Conservation (phyloP, 1,139 yeast species). For the Candida glucosophila region DNA sequence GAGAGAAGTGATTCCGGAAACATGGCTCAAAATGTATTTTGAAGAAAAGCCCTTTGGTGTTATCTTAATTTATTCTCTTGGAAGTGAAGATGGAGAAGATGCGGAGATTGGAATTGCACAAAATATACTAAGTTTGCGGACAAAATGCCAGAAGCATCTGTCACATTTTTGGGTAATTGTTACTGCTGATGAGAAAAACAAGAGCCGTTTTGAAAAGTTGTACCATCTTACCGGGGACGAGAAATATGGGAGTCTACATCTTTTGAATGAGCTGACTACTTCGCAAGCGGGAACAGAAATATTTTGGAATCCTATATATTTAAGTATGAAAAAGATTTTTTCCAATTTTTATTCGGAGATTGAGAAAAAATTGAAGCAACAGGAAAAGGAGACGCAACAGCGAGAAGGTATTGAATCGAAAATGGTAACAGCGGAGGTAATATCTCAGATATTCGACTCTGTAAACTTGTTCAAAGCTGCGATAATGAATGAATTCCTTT, state of each 20-base stretch:
- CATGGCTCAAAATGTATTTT: constrained; percentile 31
- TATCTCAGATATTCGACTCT: no score
- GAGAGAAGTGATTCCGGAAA: constrained; percentile 28
- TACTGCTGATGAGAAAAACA: no score
- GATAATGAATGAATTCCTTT: constrained; percentile 23
- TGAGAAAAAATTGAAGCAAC: constrained; percentile 24
- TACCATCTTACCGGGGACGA: constrained; percentile 24
- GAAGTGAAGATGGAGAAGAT: no score
- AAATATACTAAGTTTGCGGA: constrained; percentile 12
- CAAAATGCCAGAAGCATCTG: constrained; percentile 9
- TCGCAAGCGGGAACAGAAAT: constrained; percentile 22
- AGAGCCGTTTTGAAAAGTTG: constrained; percentile 16
- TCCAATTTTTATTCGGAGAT: constrained; percentile 27
- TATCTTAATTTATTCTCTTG: constrained; percentile 14
- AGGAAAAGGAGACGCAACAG: constrained; percentile 29
- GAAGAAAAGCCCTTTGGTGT: constrained; percentile 26
- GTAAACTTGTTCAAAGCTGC: constrained; percentile 33
- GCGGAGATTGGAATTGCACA: no score
- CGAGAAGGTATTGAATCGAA: no score
- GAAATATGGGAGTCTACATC: constrained; percentile 22
- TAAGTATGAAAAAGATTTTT: constrained; percentile 21
- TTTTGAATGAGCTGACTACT: constrained; percentile 9
- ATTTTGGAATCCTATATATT: constrained; percentile 19
- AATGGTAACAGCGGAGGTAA: no score
- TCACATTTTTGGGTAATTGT: no score